Evolutionary conservation across 805 yeast species (phyloP).

Genomic region (Pichia paraexigua): DNA sequence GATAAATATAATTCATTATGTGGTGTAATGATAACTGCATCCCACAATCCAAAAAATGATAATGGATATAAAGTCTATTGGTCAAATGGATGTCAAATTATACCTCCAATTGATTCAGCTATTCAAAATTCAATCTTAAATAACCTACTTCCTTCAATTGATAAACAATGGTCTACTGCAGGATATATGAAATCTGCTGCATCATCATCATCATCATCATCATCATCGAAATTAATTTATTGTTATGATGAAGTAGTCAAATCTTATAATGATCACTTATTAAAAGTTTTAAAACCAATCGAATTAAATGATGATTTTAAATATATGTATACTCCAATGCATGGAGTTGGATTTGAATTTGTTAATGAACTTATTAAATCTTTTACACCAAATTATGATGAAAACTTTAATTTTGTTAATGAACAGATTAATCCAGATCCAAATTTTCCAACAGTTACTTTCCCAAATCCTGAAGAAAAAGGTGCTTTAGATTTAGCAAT

Average conservation of each 20-base stretch:
- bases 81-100: slow-evolving; percentile 90
- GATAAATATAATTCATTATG: slow-evolving; percentile 54
- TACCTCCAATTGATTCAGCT: slow-evolving; percentile 78
- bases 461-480: slow-evolving; percentile 94
- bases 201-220: too few species aligned
- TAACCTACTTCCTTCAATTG: slow-evolving; percentile 57
- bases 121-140: slow-evolving; percentile 58
- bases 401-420: slow-evolving; percentile 35
- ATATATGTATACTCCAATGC: slow-evolving; percentile 89
- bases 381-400: slow-evolving; percentile 14
- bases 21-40: slow-evolving; percentile 92
- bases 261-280: slow-evolving; percentile 31
- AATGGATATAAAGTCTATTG: slow-evolving; percentile 95
- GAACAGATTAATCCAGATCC: slow-evolving; percentile 79
- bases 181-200: slow-evolving; percentile 14
- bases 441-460: slow-evolving; percentile 71
- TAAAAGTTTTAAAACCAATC: slow-evolving; percentile 29
- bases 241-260: slow-evolving; percentile 36
- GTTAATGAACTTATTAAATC: slow-evolving; percentile 34
- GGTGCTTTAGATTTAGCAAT: slow-evolving; percentile 81
- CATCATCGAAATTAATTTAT: slow-evolving; percentile 23
- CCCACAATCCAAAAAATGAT: slow-evolving; percentile 78
- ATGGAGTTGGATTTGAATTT: slow-evolving; percentile 80
- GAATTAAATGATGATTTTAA: slow-evolving; percentile 28
- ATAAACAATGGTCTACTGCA: slow-evolving; percentile 30